A percentile compares a stretch with the other conserved stretches of the same genome.
Conservation (phyloP, 306 rosid species). For the Dalbergia cultrata region DNA sequence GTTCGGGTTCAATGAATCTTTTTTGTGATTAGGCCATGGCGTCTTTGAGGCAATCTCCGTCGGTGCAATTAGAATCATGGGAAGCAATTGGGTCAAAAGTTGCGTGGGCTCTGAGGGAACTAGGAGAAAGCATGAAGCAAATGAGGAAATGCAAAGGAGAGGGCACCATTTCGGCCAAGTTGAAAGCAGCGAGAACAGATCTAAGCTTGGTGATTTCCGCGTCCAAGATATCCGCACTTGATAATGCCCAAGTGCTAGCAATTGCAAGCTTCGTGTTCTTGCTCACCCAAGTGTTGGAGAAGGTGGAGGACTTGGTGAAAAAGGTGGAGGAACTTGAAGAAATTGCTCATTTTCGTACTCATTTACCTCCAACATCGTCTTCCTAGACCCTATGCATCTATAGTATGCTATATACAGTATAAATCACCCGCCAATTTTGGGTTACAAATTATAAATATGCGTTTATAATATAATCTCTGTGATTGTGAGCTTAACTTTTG, state of each 20-base stretch:
- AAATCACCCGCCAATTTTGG: too few relatives aligned
- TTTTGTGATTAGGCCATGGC: conserved; percentile 45
- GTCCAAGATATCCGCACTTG: conserved; percentile 48
- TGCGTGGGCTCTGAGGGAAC: conserved; percentile 61
- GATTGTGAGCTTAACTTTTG: too few relatives aligned
- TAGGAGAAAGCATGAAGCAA: conserved; percentile 71
- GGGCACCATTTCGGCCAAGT: conserved; percentile 46
- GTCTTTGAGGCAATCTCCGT: conserved; percentile 46
- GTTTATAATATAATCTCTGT: not conserved
- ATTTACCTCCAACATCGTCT: not conserved
- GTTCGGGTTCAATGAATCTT: conserved; percentile 5
- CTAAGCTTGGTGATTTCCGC: conserved; percentile 48
- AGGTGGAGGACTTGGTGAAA: conserved; percentile 67
- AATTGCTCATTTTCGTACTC: conserved; percentile 56
- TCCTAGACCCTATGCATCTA: not conserved
- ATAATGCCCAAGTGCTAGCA: conserved; percentile 56
- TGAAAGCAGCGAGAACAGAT: conserved; percentile 65
- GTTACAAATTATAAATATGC: not conserved
- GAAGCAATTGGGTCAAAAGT: conserved; percentile 63
- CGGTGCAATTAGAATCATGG: conserved; percentile 49
- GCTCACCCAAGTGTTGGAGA: conserved; percentile 64
- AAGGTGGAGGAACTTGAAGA: conserved; percentile 72
- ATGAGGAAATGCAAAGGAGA: conserved; percentile 63
- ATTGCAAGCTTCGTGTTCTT: conserved; percentile 64
- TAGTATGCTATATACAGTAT: not conserved